A percentile compares a stretch with the other conserved stretches of the same genome.
Evolutionary conservation across 139 green algal species (phyloP).

Genomic region (Haematococcus sp.): DNA sequence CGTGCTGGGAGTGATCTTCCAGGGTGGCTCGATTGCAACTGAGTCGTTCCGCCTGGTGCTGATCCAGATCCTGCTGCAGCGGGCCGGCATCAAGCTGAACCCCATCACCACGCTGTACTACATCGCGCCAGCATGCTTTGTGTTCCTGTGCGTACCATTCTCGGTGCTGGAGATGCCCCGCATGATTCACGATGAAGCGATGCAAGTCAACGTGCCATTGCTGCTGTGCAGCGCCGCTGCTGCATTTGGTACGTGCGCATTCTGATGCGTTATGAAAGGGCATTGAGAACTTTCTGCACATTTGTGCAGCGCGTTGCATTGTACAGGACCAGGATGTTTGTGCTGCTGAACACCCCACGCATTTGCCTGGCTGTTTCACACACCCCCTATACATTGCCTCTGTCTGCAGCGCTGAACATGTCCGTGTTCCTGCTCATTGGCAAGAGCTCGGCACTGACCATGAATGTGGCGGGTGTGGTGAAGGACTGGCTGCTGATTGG

Average conservation of each 20-base stretch:
- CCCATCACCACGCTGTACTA: slow-evolving; percentile 86
- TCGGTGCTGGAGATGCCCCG: slow-evolving; percentile 42
- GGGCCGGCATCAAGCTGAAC: slow-evolving; percentile 82
- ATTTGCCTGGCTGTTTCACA: no score
- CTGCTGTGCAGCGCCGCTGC: slow-evolving; percentile 32
- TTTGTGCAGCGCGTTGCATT: no score
- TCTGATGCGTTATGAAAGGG: background rate
- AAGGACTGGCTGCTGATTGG: slow-evolving; percentile 55
- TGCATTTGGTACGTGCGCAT: slow-evolving; percentile 43
- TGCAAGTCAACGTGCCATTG: slow-evolving; percentile 1
- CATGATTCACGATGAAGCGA: slow-evolving; percentile 23
- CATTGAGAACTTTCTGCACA: no score
- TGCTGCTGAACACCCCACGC: no score
- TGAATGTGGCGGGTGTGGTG: slow-evolving; percentile 59
- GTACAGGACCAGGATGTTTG: no score
- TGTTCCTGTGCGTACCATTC: slow-evolving; percentile 55
- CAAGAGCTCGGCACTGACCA: slow-evolving; percentile 68
- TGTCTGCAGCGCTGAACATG: slow-evolving; percentile 75
- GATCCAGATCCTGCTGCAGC: slow-evolving; percentile 80
- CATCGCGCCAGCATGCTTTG: slow-evolving; percentile 66
- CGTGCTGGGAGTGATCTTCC: slow-evolving; percentile 50
- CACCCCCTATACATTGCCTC: background rate
- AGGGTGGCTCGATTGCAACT: slow-evolving; percentile 46
- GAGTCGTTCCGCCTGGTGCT: slow-evolving; percentile 53
- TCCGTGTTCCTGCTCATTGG: slow-evolving; percentile 86